A percentile compares a stretch with the other conserved stretches of the same genome.
phyloP scores from a whole-genome alignment of 257 asterid species.

The Salvia miltiorrhiza region DNA sequence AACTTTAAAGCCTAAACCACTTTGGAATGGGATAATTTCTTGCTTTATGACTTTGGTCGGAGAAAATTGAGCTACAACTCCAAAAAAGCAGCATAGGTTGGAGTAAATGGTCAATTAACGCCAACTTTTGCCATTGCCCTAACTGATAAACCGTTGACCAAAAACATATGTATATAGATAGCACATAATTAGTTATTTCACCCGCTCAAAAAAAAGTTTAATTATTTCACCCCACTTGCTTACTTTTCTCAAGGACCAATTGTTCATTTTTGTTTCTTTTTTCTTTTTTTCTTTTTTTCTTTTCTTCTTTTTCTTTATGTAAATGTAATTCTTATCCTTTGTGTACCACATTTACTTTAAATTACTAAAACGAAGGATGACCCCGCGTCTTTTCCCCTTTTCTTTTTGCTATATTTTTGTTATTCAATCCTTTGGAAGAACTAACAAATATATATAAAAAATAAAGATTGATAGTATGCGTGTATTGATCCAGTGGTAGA shows the following conservation, averaged over 20 bases:
- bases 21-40: background rate
- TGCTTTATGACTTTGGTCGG: constrained; percentile 15
- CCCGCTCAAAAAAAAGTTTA: background rate
- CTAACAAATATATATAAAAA: background rate
- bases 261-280: background rate
- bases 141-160: constrained; percentile 2
- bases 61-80: background rate
- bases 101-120: background rate
- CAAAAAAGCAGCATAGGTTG: background rate
- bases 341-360: background rate
- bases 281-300: background rate
- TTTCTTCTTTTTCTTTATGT: background rate
- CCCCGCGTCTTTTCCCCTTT: background rate
- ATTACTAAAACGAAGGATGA: background rate
- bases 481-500: too few relatives aligned
- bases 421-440: background rate
- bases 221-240: background rate
- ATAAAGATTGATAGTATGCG: too few relatives aligned
- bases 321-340: background rate
- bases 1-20: constrained; percentile 3
- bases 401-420: background rate
- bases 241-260: background rate
- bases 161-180: background rate
- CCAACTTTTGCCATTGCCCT: background rate
- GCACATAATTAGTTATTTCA: background rate